Evolutionary conservation across 805 yeast genomes (phyloP).

Genomic region (Candida xyloterini): DNA sequence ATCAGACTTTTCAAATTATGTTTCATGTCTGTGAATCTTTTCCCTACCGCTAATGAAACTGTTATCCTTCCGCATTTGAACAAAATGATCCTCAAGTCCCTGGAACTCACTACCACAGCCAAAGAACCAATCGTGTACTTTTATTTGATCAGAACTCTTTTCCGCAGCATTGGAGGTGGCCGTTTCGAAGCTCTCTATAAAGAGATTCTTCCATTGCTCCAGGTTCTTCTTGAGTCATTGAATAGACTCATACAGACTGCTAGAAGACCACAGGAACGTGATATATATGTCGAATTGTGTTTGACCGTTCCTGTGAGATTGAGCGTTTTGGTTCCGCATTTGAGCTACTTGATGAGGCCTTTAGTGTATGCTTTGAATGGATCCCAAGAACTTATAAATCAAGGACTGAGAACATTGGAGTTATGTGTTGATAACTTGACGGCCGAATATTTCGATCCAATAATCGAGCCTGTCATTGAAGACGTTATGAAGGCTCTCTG

Average conservation of each 20-base stretch:
- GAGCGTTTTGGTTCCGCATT: conserved; percentile 89
- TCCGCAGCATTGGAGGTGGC: conserved; percentile 96
- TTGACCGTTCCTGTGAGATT: conserved; percentile 93
- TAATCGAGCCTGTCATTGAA: conserved; percentile 91
- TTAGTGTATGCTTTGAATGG: conserved; percentile 88
- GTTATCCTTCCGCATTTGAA: conserved; percentile 87
- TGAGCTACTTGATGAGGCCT: conserved; percentile 86
- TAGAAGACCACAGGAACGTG: conserved; percentile 84
- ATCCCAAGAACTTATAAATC: conserved; percentile 85
- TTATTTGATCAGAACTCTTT: conserved; percentile 80
- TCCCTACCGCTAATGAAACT: conserved; percentile 82
- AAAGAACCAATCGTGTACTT: conserved; percentile 91
- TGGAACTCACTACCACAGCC: conserved; percentile 76
- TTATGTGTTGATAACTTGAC: conserved; percentile 94
- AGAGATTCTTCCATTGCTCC: conserved; percentile 87
- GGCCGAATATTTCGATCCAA: conserved; percentile 95
- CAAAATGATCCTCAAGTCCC: conserved; percentile 73
- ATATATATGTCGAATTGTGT: conserved; percentile 91
- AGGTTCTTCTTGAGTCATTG: conserved; percentile 78
- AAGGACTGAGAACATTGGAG: conserved; percentile 92
- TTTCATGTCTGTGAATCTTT: conserved; percentile 92
- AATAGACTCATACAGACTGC: conserved; percentile 82
- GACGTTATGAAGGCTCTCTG: conserved; percentile 93
- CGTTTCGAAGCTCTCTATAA: conserved; percentile 90
- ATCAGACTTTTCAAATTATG: conserved; percentile 86